Evolutionary conservation across 1,284 basidiomycete species (phyloP), one percentile per base, ranked within the genome.

Genomic region (Bjerkandera adusta): DNA sequence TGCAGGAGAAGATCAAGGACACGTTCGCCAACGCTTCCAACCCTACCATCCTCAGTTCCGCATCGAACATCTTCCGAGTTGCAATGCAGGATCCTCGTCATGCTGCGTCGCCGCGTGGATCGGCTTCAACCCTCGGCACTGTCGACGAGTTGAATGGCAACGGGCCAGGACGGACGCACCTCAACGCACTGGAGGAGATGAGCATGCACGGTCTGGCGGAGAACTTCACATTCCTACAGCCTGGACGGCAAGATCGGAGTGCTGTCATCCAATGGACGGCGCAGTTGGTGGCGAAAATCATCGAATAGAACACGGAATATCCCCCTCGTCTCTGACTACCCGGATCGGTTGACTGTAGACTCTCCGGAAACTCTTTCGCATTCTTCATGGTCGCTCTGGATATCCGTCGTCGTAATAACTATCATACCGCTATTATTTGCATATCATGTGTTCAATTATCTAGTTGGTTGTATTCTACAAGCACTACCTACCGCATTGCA

Each of bases 1-100:
- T 93, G 38, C 82, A 90, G 58, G 89, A 91, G 44, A 81, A 82
- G 51, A 81, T 93, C 60, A 83, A 81, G 52, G 83, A 87, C n/a
- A 76, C 81, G 0, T 83, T 93, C 54, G 77, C 81, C 22, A 85
- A 79, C 45, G 85, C 87, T 1, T 79, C 85, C 5, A 90, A 88
- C 52, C 73, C 86, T 3, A 68, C 75, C 1, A 85, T 92, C 54
- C 78, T 93, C 47, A 73, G 76, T 33, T 76, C 84, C 13, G 82
- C 85, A 18, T 86, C 88, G 4, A 81, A 73, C 50, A 82, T 94
- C 49, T 88, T 92, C 67, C 78, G 82, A 11, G 70, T 83, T 22
- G 76, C 84, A 5, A 70, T 83, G 49, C 72, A 78, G 52, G 84
- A 89, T 52, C 67, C 73, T 34, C 70, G 83, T 45, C 71, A 77